A percentile compares a stretch with the other conserved stretches of the same genome.
Conservation (phyloP, 805 yeast species). For the Wickerhamomyces tratensis region DNA sequence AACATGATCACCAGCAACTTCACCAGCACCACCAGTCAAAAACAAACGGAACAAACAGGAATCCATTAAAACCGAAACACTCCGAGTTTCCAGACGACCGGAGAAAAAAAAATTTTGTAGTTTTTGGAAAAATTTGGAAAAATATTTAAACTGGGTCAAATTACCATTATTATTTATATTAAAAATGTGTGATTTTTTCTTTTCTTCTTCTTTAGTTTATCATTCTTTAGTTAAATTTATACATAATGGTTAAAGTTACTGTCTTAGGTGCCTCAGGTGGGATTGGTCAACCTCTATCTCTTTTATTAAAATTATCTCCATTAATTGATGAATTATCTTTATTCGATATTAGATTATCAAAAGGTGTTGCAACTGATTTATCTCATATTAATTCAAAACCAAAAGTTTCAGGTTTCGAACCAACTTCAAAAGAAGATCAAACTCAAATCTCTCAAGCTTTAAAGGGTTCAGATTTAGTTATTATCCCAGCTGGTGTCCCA, state of each 20-base stretch:
- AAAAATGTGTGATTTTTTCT: too few species aligned
- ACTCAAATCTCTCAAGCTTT: constrained; percentile 38
- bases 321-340: constrained; percentile 58
- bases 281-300: constrained; percentile 86
- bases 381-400: constrained; percentile 73
- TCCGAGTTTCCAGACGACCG: too few species aligned
- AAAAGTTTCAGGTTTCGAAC: constrained; percentile 48
- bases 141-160: too few species aligned
- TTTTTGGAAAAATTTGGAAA: too few species aligned
- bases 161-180: too few species aligned
- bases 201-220: too few species aligned
- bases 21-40: too few species aligned
- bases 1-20: too few species aligned
- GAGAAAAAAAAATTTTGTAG: too few species aligned
- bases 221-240: too few species aligned
- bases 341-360: constrained; percentile 76
- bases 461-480: constrained; percentile 37
- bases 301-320: constrained; percentile 64
- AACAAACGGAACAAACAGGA: too few species aligned
- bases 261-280: constrained; percentile 93
- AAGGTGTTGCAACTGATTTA: constrained; percentile 85
- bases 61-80: too few species aligned
- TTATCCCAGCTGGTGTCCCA: constrained; percentile 80
- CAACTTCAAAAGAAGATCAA: constrained; percentile 39
- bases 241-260: constrained; percentile 48